A percentile compares a stretch with the other conserved stretches of the same genome.
phyloP scores from a whole-genome alignment of 164 flowering plant genomes.

The Tetrastigma voinierianum region DNA sequence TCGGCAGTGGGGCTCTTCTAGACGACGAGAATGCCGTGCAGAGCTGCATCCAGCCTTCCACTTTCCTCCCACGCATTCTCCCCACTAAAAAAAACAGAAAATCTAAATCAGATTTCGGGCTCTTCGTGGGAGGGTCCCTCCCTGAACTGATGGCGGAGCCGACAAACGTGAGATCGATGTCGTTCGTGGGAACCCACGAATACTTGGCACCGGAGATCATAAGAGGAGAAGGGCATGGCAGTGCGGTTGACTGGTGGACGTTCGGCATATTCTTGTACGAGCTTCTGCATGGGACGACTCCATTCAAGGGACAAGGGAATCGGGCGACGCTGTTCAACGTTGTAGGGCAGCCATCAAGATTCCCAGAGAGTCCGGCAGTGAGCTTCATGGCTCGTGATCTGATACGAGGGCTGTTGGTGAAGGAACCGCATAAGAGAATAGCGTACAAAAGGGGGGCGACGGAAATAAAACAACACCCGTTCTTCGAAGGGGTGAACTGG shows the following conservation, averaged over 20 bases:
- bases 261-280: conserved; percentile 62
- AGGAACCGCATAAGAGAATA: conserved; percentile 68
- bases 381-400: conserved; percentile 56
- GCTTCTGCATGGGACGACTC: conserved; percentile 58
- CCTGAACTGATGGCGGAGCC: conserved; percentile 92
- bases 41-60: conserved; percentile 56
- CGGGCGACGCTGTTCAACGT: conserved; percentile 73
- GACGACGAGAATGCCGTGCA: conserved; percentile 49
- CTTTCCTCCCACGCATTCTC: conserved; percentile 51
- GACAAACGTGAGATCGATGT: conserved; percentile 73
- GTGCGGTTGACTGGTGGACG: conserved; percentile 89
- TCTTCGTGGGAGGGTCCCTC: conserved; percentile 34
- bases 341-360: conserved; percentile 61
- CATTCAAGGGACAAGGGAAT: conserved; percentile 72
- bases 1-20: conserved; percentile 25
- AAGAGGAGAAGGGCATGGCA: conserved; percentile 85
- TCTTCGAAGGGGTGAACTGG: conserved; percentile 79
- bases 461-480: conserved; percentile 72
- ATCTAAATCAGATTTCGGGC: conserved; percentile 70
- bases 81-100: conserved; percentile 59
- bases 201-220: conserved; percentile 75
- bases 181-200: conserved; percentile 80
- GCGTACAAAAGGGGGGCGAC: conserved; percentile 76
- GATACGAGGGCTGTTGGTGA: conserved; percentile 61
- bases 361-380: conserved; percentile 54